Base-by-base conservation (phyloP, 805 yeast genomes). In the Wickerhamomyces bisporus region DNA sequence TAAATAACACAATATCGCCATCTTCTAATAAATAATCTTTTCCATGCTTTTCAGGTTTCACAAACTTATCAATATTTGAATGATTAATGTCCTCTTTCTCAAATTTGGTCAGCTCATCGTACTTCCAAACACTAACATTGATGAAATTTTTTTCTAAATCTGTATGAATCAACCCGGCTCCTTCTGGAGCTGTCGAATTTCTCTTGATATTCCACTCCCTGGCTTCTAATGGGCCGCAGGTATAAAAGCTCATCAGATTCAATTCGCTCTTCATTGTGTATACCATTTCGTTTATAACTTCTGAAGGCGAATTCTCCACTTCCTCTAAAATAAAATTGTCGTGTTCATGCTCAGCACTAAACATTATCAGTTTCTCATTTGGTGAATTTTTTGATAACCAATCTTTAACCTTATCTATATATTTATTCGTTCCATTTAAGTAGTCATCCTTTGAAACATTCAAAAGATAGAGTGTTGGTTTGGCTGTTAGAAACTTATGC, bases 131-230 rank as follows among this genome's bases (percentile, higher is more conserved):
- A 40, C 80, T 78, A 9, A 93, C 94, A 54, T 77, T 75, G 33
- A 88, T 77, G 57, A 88, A 88, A 1, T 94, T 84, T 52, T 80
- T 76, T 63, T 82, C 80, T 39, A 87, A 64, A 58, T 87, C 96
- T 2, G 86, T 82, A 58, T 88, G 96, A 42, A 88, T 88, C 25
- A 82, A 81, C 17, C 89, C 94, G 1, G 96, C 96, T 3, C 95
- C 96, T 45, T 85, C 85, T 27, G 91, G 89, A 2, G 95, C 95
- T 26, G 77, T 73, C 14, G 83, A 73, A 23, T 87, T 86, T 36
- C 70, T 68, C 55, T 89, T 72, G 38, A 88, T 70, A 14, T 88
- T 83, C 97, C 97, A 88, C 59, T 88, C 95, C 53, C 91, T 69
- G 9, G 84, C 89, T 61, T 88, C 96, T 36, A 71, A 68, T 19